These are phyloP conservation scores for Bryoerythrophyllum caledonicum DNA, from an alignment of 225 moss, liverwort and hornwort genomes.

Conservation along the genomic window DNA sequence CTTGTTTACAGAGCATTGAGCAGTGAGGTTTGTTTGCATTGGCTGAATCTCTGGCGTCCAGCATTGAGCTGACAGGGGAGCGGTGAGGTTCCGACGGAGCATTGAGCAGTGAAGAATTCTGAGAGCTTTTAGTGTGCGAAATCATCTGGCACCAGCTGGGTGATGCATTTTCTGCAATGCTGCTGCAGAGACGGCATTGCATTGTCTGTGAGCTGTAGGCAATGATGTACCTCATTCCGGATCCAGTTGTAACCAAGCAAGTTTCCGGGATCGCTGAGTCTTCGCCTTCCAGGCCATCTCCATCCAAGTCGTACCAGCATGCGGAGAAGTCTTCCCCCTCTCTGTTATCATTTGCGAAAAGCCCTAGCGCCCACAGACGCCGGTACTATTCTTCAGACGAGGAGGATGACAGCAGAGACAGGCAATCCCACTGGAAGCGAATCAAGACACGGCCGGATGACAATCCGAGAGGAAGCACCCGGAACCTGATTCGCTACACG, in stretches of 20 bases:
- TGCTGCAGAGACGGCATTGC: constrained; percentile 12
- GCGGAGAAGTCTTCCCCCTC: constrained; percentile 20
- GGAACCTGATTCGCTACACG: constrained; percentile 29
- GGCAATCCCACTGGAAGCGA: constrained; percentile 62
- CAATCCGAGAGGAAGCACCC: constrained; percentile 13
- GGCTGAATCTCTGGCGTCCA: not conserved
- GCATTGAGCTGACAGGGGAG: constrained; percentile 5
- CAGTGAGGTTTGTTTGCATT: not conserved
- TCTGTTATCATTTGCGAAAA: not conserved
- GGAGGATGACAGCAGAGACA: constrained; percentile 55
- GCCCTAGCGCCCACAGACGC: constrained; percentile 20
- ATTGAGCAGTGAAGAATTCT: not conserved
- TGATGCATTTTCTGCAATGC: constrained; percentile 19
- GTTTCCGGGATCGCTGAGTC: constrained; percentile 19
- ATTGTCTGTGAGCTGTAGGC: constrained; percentile 12
- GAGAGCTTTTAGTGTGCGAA: not conserved
- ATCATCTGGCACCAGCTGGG: not conserved
- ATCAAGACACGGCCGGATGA: constrained; percentile 44
- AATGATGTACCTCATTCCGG: constrained; percentile 37
- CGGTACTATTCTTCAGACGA: constrained; percentile 36
- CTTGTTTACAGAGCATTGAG: not conserved
- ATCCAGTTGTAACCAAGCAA: constrained; percentile 24
- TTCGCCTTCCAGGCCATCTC: constrained; percentile 23
- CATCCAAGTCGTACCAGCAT: constrained; percentile 18
- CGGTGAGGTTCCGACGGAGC: not conserved